Evolutionary conservation across 306 rosid species (phyloP).

Genomic region (Quillaja saponaria): DNA sequence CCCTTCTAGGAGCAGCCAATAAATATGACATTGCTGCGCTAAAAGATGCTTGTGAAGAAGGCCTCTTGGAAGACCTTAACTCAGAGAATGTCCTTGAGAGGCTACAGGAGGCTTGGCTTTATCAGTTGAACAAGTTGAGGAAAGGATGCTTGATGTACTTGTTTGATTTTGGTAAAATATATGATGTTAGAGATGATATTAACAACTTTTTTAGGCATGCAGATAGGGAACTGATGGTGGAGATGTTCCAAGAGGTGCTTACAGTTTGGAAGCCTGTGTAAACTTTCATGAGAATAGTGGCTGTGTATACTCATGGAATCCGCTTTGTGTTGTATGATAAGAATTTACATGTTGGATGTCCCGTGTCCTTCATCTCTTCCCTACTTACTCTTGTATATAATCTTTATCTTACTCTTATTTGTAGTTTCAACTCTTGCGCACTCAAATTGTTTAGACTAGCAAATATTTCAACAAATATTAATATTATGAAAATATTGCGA

Average conservation of each 20-base stretch:
- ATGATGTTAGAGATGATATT: conserved; percentile 66
- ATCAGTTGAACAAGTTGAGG: conserved; percentile 71
- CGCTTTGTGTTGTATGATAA: too few relatives aligned
- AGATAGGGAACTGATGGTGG: conserved; percentile 71
- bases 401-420: too few relatives aligned
- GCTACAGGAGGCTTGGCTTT: conserved; percentile 76
- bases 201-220: conserved; percentile 60
- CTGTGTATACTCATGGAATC: too few relatives aligned
- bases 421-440: too few relatives aligned
- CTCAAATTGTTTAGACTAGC: too few relatives aligned
- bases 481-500: too few relatives aligned
- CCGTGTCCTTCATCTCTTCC: too few relatives aligned
- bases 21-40: conserved; percentile 65
- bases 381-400: conserved; percentile 10
- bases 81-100: conserved; percentile 72
- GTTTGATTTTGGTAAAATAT: conserved; percentile 80
- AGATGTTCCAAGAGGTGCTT: conserved; percentile 90
- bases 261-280: conserved; percentile 59
- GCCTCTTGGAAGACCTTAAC: conserved; percentile 83
- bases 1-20: conserved; percentile 77
- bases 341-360: too few relatives aligned
- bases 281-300: not conserved
- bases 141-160: conserved; percentile 77
- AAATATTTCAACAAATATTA: too few relatives aligned
- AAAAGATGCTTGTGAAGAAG: conserved; percentile 80